These are phyloP conservation scores for Mortierella sp. DNA, from an alignment of 371 early-diverging fungal genomes.

Conservation along the genomic window DNA sequence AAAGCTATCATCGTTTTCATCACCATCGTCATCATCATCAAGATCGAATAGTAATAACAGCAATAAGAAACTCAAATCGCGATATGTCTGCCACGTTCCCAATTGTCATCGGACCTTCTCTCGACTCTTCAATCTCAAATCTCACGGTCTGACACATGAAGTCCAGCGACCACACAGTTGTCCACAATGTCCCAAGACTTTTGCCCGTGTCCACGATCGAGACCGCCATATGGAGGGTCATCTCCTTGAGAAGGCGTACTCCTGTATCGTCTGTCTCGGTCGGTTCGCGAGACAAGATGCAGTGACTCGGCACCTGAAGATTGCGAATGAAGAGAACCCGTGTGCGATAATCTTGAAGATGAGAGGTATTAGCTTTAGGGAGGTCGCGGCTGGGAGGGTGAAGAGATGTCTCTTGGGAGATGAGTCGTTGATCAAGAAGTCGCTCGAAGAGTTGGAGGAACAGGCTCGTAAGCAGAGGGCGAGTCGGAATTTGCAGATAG, in stretches of 20 bases:
- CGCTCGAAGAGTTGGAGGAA: constrained; percentile 23
- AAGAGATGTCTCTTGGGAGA: constrained; percentile 17
- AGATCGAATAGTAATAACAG: background rate
- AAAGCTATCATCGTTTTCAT: no score
- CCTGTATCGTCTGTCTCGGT: constrained; percentile 32
- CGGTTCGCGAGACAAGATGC: constrained; percentile 46
- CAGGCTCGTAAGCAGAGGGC: constrained; percentile 12
- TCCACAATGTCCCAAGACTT: constrained; percentile 26
- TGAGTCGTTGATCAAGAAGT: constrained; percentile 7
- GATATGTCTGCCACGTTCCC: constrained; percentile 22
- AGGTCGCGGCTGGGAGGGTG: constrained; percentile 33
- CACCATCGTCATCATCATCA: no score
- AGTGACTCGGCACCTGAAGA: constrained; percentile 36
- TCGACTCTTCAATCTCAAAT: constrained; percentile 41
- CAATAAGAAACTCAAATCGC: constrained; percentile 10
- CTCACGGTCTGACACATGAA: constrained; percentile 30
- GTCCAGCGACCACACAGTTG: constrained; percentile 22
- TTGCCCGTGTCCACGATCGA: constrained; percentile 37
- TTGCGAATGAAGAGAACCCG: constrained; percentile 24
- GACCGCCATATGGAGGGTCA: constrained; percentile 34
- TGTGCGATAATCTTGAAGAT: constrained; percentile 25
- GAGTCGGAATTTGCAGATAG: constrained; percentile 12
- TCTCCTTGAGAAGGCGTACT: constrained; percentile 16
- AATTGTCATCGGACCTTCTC: constrained; percentile 29
- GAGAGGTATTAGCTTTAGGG: constrained; percentile 9